A percentile compares a stretch with the other conserved stretches of the same genome.
Evolutionary conservation across 75 land plant genomes (phyloP).

Genomic region (Azolla pinnata): DNA sequence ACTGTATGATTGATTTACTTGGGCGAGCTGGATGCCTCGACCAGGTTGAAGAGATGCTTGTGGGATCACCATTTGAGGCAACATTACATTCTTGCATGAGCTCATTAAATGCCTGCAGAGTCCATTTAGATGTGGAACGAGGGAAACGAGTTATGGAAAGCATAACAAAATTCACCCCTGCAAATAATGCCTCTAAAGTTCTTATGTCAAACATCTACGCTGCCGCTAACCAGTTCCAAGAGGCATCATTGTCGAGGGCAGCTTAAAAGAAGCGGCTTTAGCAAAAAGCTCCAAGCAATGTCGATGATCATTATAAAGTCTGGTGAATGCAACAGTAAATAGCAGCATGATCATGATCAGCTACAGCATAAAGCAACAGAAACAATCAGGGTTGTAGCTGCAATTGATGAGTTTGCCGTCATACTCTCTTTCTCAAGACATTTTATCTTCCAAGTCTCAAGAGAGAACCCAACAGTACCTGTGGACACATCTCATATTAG

Average conservation of each 20-base stretch:
- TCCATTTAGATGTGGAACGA: conserved; percentile 25
- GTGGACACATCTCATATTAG: no score
- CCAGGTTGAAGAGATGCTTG: conserved; percentile 19
- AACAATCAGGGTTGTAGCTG: no score
- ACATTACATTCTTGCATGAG: conserved; percentile 21
- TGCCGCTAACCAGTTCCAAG: conserved; percentile 20
- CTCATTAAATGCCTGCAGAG: conserved; percentile 21
- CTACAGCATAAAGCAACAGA: no score
- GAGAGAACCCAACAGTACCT: no score
- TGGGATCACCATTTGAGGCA: conserved; percentile 14
- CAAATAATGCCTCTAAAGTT: conserved; percentile 10
- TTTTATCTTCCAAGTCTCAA: no score
- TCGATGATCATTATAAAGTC: no score
- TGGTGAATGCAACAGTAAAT: no score
- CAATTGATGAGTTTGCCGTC: no score
- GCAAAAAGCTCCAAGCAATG: no score
- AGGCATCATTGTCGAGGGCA: conserved; percentile 4
- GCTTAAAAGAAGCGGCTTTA: no score
- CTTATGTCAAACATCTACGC: conserved; percentile 20
- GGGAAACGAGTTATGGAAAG: conserved; percentile 22
- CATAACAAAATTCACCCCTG: conserved; percentile 15
- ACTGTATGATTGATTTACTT: conserved; percentile 22
- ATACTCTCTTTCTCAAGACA: no score
- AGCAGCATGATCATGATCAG: no score
- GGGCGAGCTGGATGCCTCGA: conserved; percentile 25